Evolutionary conservation across 2,329 filamentous ascomycete genomes (phyloP).

Genomic region (Neopestalotiopsis sp.): DNA sequence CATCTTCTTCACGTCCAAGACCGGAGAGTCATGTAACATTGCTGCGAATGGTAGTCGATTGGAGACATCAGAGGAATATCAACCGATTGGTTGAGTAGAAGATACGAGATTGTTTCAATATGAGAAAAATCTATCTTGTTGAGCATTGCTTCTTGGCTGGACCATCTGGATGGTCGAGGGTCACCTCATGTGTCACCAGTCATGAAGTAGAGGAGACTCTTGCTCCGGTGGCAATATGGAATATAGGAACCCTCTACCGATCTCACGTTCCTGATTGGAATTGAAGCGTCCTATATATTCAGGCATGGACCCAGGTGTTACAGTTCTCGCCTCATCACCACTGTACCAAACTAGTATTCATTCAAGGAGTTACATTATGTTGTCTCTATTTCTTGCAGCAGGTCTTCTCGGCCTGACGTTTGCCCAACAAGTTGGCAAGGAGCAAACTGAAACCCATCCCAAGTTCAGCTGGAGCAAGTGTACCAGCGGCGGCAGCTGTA

Average conservation of each 20-base stretch:
- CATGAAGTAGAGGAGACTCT: neutral
- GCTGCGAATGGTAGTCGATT: neutral
- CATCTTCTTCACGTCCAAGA: neutral
- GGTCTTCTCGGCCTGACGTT: conserved; percentile 43
- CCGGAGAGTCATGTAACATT: neutral
- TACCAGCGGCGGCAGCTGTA: conserved; percentile 47
- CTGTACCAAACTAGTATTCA: neutral
- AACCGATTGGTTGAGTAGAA: neutral
- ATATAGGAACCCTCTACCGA: neutral
- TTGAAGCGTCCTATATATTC: neutral
- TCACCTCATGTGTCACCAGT: neutral
- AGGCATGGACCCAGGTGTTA: no score
- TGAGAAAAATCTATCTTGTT: neutral
- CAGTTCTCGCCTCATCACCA: neutral
- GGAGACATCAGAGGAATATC: neutral
- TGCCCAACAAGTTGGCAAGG: conserved; percentile 50
- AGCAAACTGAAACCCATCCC: conserved; percentile 50
- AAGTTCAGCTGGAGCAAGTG: conserved; percentile 54
- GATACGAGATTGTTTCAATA: neutral
- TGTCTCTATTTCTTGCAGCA: conserved; percentile 36
- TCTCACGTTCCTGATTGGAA: neutral
- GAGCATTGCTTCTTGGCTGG: neutral
- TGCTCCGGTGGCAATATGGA: conserved; percentile 10
- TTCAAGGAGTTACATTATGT: conserved; percentile 28
- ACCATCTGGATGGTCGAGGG: neutral